Base-by-base conservation (phyloP, 345 rosid species). In the Odontarrhena argentea region DNA sequence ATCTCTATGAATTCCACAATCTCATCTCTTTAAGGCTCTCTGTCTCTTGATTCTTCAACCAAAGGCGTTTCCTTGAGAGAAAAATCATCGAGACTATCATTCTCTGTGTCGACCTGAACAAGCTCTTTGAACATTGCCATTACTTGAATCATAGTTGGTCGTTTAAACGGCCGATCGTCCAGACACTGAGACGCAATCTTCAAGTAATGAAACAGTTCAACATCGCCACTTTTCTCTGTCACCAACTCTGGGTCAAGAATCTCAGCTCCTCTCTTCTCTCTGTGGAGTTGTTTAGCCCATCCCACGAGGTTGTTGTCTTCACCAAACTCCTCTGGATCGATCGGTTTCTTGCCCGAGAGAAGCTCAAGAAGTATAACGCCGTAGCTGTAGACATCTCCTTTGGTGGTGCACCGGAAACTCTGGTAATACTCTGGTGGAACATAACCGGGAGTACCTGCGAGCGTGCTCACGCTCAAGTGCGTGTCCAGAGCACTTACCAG, bases 401-500 rank as follows among this genome's bases (percentile, higher is more conserved):
- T 85, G 1, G 91, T 84, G 7, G 96, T 80, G 66, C 97, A 90
- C 60, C 86, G 70, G 68, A 88, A 90, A 81, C 96, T 86, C 68
- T 93, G 98, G 81, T 88, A 93, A 76, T 93, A 90, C 60, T 93
- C 98, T 0, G 98, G 98, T 56, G 98, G 98, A 22, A 93, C 98
- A 63, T 93, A 93, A 5, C 98, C 98, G 0, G 98, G 98, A 0
- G 98, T 93, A 50, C 98, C 98, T 0, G 96, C 97, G 38, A 93
- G 77, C 3, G 97, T 91, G 80, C 97, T 91, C 46, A 93, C 98
- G 51, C 97, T 91, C 77, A 93, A 68, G 67, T 93, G 98, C 2
- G 98, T 93, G 65, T 93, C 98, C 77, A 88, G 66, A 9, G 91
- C 85, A 37, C 83, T 86, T 89, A 93, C 83, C 8, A 86, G 79